Evolutionary conservation across 1,284 basidiomycete species (phyloP), one percentile per base, ranked within the genome.

Genomic region (Apiotrichum veenhuisii): DNA sequence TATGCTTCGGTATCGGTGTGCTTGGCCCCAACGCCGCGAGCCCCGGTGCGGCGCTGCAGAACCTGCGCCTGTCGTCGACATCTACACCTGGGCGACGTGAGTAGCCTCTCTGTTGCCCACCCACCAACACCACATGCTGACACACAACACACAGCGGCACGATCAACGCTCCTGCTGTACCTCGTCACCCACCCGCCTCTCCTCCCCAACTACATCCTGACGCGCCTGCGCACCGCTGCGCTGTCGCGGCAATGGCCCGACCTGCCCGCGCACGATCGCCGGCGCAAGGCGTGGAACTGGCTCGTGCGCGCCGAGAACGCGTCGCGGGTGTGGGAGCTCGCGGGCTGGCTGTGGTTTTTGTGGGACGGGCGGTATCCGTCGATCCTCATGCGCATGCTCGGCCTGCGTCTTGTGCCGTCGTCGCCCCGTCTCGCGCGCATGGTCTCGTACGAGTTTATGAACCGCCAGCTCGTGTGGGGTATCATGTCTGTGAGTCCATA

Each of bases 391-490:
- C 81, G 96, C 42, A 57, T 95, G 17, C 80, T 98, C n/a, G 79
- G 81, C 18, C 83, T 99, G 79, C 80, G 83, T 26, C 82, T 98
- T 2, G 82, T 87, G 0, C 89, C 95, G 11, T 82, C 89, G 0
- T 83, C 84, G 38, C 79, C 83, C 48, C 82, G 87, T 33, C 82
- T 87, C 49, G 85, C 85, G 59, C 84, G 89, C 17, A 88, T 94
- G 68, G 89, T 98, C 50, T 95, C 90, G 67, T 99, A 98, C 76
- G 96, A 98, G 73, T 98, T 94, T 70, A 91, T 98, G 87, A 98
- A 98, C 69, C 87, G 96, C 55, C 96, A 98, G 77, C 89, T 99
- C 82, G 95, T 98, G 52, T 99, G 96, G 96, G 90, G 95, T 72
- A 89, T 92, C 1, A 95, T 98, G 74, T 98, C 95, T 1, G 92